Base-by-base conservation (phyloP, 208 protist genomes). In the Leishmania lainsoni region DNA sequence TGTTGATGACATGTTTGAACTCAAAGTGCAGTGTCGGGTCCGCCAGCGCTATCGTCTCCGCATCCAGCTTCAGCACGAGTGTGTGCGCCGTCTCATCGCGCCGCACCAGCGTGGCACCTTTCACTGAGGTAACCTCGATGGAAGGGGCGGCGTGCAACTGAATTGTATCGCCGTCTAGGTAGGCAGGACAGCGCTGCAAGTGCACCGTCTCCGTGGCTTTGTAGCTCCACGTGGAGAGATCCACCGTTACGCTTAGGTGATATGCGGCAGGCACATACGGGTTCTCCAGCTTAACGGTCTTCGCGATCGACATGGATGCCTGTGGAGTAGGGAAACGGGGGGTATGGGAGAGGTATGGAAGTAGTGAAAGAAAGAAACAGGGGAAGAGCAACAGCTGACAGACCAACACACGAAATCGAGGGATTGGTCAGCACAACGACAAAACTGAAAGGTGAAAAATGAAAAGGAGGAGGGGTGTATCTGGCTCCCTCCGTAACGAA, bases 1-100 rank as follows among this genome's bases (percentile, higher is more conserved):
- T 92, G 75, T 97, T 91, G 59, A 99, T 95, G 17, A 68, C 80
- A 72, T 97, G 94, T 65, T 84, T 86, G 86, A 98, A 98, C 68
- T 45, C 42, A 74, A 98, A 91, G 35, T 83, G 79, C 39, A 98
- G 58, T 32, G 81, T 81, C 20, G 82, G 90, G 56, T 97, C 92
- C 26, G 89, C 88, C n/a, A 80, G 81, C 32, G 90, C 80, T 6
- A 73, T 84, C 1, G 85, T 85, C 32, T 69, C 83, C 10, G 79
- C 79, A 66, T 97, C 87, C 51, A 95, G 87, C 77, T 86, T 74
- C 72, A 97, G 86, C 75, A 89, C 78, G 16, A 97, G 75, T 16
- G 91, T 94, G 76, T 93, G 88, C 0, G 85, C 78, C 26, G 77
- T 76, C 26, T 80, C 81, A 68, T 97, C 88, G 51, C 86, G 89